Evolutionary conservation across 306 rosid genomes (phyloP).

Genomic region (Echinosophora koreensis): DNA sequence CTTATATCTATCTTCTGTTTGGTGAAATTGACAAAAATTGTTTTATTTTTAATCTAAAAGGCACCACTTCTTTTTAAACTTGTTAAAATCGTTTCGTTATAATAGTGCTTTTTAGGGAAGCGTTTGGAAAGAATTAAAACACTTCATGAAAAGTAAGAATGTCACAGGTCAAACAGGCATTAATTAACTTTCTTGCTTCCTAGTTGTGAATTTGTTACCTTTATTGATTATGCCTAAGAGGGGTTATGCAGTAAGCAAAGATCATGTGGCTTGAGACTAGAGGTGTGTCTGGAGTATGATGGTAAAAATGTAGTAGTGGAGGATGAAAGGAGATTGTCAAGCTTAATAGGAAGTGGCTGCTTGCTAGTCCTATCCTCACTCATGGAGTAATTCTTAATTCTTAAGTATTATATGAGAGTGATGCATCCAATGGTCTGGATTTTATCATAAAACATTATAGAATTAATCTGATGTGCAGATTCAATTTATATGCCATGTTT

Average conservation of each 20-base stretch:
- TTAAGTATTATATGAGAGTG: no score
- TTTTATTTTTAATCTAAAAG: no score
- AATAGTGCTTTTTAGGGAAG: no score
- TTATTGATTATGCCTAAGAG: neutral
- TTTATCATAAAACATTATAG: constrained; percentile 13
- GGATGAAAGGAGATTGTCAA: constrained; percentile 13
- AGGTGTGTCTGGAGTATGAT: neutral
- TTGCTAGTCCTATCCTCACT: neutral
- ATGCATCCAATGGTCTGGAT: constrained; percentile 36
- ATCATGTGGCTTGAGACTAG: neutral
- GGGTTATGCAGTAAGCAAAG: neutral
- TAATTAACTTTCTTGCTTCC: neutral
- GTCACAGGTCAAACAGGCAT: no score
- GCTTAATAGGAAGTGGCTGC: neutral
- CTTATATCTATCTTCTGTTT: neutral
- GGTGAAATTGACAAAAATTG: neutral
- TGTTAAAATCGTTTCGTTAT: no score
- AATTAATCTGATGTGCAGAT: no score
- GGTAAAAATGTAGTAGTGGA: neutral
- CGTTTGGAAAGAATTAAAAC: no score
- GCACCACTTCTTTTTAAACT: no score
- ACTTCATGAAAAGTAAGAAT: no score
- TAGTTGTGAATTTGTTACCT: neutral
- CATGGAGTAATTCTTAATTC: neutral
- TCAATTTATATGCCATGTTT: no score